Evolutionary conservation across 2,329 filamentous ascomycete species (phyloP).

Genomic region (Phyllosticta paracitricarpa): DNA sequence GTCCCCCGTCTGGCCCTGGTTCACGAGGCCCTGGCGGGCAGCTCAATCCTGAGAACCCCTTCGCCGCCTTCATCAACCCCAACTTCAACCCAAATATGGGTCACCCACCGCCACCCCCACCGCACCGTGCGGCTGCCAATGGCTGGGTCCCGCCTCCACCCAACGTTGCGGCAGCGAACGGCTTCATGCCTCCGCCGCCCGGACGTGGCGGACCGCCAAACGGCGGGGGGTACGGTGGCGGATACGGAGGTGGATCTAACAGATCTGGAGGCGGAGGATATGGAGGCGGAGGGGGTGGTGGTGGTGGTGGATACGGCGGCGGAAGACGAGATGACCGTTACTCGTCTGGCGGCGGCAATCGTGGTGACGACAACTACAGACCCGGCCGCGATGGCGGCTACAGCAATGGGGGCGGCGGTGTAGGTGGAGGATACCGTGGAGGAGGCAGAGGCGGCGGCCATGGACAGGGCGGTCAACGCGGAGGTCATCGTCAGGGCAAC

Average conservation of each 20-base stretch:
- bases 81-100: conserved; percentile 17
- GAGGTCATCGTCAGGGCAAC: conserved; percentile 13
- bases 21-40: conserved; percentile 3
- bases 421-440: conserved; percentile 15
- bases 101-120: conserved; percentile 14
- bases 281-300: conserved; percentile 7
- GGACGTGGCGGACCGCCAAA: conserved; percentile 14
- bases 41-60: conserved; percentile 18
- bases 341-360: conserved; percentile 1
- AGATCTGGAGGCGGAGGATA: conserved; percentile 1
- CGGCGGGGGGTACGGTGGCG: conserved; percentile 8
- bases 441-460: conserved; percentile 13
- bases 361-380: conserved; percentile 14
- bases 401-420: conserved; percentile 15
- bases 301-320: conserved; percentile 16
- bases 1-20: neutral
- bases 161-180: conserved; percentile 8
- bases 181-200: conserved; percentile 20
- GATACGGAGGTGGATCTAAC: too few relatives aligned
- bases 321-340: conserved; percentile 17
- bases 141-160: conserved; percentile 19
- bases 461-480: conserved; percentile 17
- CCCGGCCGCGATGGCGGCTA: conserved; percentile 18
- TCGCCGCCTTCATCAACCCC: conserved; percentile 18
- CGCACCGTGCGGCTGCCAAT: conserved; percentile 19